Base-by-base conservation (phyloP, 345 rosid species). In the Camelina sativa region DNA sequence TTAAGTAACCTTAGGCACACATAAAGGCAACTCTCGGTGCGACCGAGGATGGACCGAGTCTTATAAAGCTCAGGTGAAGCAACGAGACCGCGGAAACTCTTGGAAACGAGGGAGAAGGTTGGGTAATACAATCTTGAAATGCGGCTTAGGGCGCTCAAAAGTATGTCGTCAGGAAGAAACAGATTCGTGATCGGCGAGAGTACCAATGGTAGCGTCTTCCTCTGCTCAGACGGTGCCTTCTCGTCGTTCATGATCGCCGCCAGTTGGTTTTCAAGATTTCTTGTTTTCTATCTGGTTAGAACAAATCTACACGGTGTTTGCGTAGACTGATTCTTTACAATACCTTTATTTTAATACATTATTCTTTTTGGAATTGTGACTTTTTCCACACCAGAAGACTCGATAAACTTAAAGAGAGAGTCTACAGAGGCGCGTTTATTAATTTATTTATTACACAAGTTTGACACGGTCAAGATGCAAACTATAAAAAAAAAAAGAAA, bases 151-250 rank as follows among this genome's bases (percentile, higher is more conserved):
- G 83, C 80, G 80, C 81, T 86, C 30, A 90, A 20, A 10, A 89
- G 81, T 48, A 92, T 73, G 69, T 92, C 97, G 60, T 86, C 72
- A 11, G 97, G 89, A 23, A 90, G 85, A 11, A 64, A 35, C 3
- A 51, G 74, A 34, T 34, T 57, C 74, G 46, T 46, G 46, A 40
- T 57, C 44, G 65, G 19, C 2, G 56, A 47, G 12, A 16, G 12
- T 11, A 32, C 58, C 20, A 50, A 16, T 19, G 46, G 16, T 34
- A 41, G 11, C 46, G 63, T 47, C 74, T 32, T 46, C 57, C 47
- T 59, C 47, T 19, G 7, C 55, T 69, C 65, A 34, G 16, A 53
- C 32, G 35, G n/a, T 30, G 32, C 8, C 40, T 68, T 53, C 11
- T 58, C 57, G 34, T 32, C 55, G 6, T 46, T 58, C 74, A 46